phyloP scores from a whole-genome alignment of 495 filamentous ascomycete species.

The Aspergillus baeticus region DNA sequence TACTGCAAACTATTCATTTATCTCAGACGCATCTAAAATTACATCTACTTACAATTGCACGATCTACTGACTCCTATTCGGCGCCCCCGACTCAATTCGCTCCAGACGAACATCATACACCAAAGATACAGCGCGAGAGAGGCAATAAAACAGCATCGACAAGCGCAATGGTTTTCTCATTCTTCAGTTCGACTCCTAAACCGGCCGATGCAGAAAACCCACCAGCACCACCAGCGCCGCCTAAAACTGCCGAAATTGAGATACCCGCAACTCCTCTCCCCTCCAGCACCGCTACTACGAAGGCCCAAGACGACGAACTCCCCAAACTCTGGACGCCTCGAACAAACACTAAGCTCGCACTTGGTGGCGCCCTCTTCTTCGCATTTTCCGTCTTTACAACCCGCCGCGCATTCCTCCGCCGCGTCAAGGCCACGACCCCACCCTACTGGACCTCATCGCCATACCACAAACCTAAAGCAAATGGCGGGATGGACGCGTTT shows the following conservation, averaged over 20 bases:
- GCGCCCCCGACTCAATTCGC: neutral
- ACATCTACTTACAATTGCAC: neutral
- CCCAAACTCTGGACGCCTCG: conserved; percentile 19
- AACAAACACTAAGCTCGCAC: conserved; percentile 54
- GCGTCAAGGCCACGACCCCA: conserved; percentile 53
- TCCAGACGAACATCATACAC: neutral
- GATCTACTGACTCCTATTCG: neutral
- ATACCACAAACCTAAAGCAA: conserved; percentile 42
- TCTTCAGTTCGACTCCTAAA: conserved; percentile 17
- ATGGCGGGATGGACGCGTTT: conserved; percentile 64
- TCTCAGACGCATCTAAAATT: no score
- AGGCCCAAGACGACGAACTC: conserved; percentile 8
- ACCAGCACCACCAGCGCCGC: neutral
- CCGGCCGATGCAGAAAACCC: neutral
- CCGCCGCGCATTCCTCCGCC: conserved; percentile 60
- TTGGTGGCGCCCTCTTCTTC: conserved; percentile 72
- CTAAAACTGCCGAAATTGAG: no score
- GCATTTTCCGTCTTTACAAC: conserved; percentile 66
- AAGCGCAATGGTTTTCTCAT: conserved; percentile 11
- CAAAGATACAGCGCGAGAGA: neutral
- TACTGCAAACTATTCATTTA: no score
- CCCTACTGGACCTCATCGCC: conserved; percentile 63
- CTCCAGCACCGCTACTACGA: conserved; percentile 6
- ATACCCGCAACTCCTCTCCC: conserved; percentile 1
- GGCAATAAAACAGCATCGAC: neutral